Evolutionary conservation across 2,329 filamentous ascomycete species (phyloP), one percentile per base, ranked within the genome.

Genomic region (Trichoderma sp.): DNA sequence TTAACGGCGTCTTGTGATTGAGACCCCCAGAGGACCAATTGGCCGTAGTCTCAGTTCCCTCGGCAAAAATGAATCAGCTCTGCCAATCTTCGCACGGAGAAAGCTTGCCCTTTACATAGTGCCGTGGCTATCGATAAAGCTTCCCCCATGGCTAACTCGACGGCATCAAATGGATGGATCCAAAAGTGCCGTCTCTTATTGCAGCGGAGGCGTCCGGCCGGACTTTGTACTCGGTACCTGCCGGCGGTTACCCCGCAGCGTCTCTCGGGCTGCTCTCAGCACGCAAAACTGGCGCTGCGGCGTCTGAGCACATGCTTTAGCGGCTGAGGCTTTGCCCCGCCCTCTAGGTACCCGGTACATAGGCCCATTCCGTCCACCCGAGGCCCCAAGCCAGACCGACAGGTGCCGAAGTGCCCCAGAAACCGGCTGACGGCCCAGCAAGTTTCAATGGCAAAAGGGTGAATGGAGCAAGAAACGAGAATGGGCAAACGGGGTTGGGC

Each of bases 321-420:
- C 36, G 28, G 20, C 47, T 11, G 13, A 53, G n/a, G n/a, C n/a
- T 55, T 66, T 4, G 3, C 66, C 66, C 66, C 66, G 57, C 66
- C 39, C 6, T 23, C 9, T 2, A 61, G 26, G 68, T 70, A 70
- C 23, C 32, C 12, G 3, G 47, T 63, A 64, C 68, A 64, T 30
- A 30, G 20, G 30, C 20, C 39, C 39, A 70, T 79, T 79, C 80
- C 79, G 77, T 80, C 76, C 76, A 77, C 74, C 79, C 80, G 79
- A 81, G 78, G 66, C 65, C 36, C 53, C 34, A 36, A 30, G 23
- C 75, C 70, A 79, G 76, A 76, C 78, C 79, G 78, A 77, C 77
- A 75, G 76, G 73, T 79, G 77, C 80, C 80, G 79, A 81, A 34
- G 70, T 17, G 15, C 39, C 39, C 53, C 57, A 68, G 55, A 68